phyloP scores from a whole-genome alignment of 2,329 filamentous ascomycete species.

The Talaromyces sp. region DNA sequence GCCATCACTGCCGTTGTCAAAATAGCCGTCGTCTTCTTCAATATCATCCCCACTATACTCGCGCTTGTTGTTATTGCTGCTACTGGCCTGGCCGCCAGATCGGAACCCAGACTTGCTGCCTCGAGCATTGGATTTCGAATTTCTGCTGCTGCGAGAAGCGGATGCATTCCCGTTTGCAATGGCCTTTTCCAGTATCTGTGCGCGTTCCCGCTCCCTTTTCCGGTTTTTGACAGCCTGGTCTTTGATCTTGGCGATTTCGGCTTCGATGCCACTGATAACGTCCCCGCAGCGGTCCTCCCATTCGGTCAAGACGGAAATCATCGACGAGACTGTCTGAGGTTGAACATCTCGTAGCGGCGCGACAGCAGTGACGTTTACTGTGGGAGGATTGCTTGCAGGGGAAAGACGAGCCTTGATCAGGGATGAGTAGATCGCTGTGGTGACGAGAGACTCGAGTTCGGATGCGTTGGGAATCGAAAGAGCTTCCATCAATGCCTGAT shows the following conservation, averaged over 20 bases:
- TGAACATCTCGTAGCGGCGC: constrained; percentile 80
- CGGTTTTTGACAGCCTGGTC: constrained; percentile 50
- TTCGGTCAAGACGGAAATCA: constrained; percentile 61
- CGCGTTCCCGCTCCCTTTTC: constrained; percentile 44
- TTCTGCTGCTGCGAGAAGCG: constrained; percentile 3
- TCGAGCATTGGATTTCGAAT: constrained; percentile 8
- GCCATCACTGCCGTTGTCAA: constrained; percentile 24
- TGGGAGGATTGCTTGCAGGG: constrained; percentile 70
- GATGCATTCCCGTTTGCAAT: constrained; percentile 33
- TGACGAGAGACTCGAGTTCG: constrained; percentile 79
- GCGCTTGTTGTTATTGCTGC: constrained; percentile 30
- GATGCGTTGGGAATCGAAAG: constrained; percentile 62
- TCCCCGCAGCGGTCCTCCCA: constrained; percentile 76
- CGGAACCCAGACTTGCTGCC: constrained; percentile 6
- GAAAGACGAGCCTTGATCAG: constrained; percentile 80
- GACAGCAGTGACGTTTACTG: constrained; percentile 72
- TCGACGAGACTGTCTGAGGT: constrained; percentile 62
- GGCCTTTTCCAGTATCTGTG: constrained; percentile 45
- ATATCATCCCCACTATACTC: constrained; percentile 32
- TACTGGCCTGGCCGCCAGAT: neutral
- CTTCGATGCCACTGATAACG: constrained; percentile 69
- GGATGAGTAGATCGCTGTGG: constrained; percentile 78
- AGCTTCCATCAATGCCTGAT: constrained; percentile 59
- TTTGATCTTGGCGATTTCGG: constrained; percentile 64
- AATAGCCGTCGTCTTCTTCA: constrained; percentile 33